Percentiles rank a stretch among this genome's conserved stretches.
Evolutionary conservation across 2,329 filamentous ascomycete genomes (phyloP).

Genomic region (Phaeosphaeriaceae sp.): DNA sequence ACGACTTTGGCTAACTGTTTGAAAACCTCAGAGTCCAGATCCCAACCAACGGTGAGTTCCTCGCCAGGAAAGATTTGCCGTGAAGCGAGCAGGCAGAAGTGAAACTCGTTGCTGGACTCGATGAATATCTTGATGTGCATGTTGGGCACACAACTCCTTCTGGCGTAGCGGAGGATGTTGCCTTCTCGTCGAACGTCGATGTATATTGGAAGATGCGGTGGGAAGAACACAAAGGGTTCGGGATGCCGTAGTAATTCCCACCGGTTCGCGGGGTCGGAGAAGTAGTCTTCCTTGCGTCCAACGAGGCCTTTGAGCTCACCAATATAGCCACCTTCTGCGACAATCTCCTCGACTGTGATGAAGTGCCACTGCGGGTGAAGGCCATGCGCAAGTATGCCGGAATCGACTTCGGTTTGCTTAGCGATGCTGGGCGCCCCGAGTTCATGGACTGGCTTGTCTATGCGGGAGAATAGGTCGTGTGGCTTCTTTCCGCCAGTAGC

Average conservation of each 20-base stretch:
- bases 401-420: slow-evolving; percentile 61
- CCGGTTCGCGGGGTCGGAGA: slow-evolving; percentile 53
- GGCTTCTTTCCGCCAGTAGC: slow-evolving; percentile 69
- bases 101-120: slow-evolving; percentile 72
- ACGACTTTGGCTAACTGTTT: slow-evolving; percentile 68
- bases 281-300: slow-evolving; percentile 57
- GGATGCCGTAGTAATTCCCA: slow-evolving; percentile 58
- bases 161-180: slow-evolving; percentile 84
- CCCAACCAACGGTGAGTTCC: slow-evolving; percentile 71
- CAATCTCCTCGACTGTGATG: slow-evolving; percentile 62
- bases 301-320: slow-evolving; percentile 73
- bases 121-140: slow-evolving; percentile 87
- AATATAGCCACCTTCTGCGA: slow-evolving; percentile 62
- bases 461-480: slow-evolving; percentile 74
- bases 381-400: slow-evolving; percentile 58
- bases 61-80: slow-evolving; percentile 74
- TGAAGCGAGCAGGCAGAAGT: slow-evolving; percentile 91
- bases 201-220: slow-evolving; percentile 85
- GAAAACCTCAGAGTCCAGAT: slow-evolving; percentile 57
- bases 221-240: slow-evolving; percentile 68
- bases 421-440: slow-evolving; percentile 60
- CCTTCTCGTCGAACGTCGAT: slow-evolving; percentile 92
- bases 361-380: slow-evolving; percentile 74
- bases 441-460: slow-evolving; percentile 62
- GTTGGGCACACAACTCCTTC: slow-evolving; percentile 90